Evolutionary conservation across 1,139 yeast genomes (phyloP), one percentile per base, ranked within the genome.

Genomic region (Geotrichum reessii): DNA sequence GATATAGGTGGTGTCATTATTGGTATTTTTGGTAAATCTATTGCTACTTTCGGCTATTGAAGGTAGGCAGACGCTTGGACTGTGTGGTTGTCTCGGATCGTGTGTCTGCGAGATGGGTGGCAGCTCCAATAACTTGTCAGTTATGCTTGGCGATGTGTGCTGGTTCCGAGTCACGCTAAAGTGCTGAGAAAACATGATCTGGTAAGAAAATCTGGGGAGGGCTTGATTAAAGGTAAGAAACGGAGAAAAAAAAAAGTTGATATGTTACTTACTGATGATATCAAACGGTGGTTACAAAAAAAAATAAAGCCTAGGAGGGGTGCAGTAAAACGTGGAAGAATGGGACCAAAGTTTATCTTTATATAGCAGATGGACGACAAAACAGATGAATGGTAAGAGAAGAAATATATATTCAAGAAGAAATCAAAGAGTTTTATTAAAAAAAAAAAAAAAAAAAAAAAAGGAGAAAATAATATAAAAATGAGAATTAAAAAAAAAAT

Each of bases 171-270:
- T 21, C 14, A 40, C 6, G 8, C 22, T 48, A 19, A 48, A 48
- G 11, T 48, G 50, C n/a, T 48, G 50, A 14, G 50, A 48, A 25
- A 48, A 48, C 50, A 48, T 48, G 33, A 14, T 24, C 9, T 21
- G 25, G 25, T 8, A 17, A 19, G 8, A 17, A 17, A 19, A 17
- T 4, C n/a, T 17, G n/a, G 25, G 27, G 25, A 47, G 11, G 25
- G n/a, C n/a, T n/a, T n/a, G n/a, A n/a, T n/a, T n/a, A n/a, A n/a
- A n/a, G n/a, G n/a, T n/a, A n/a, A n/a, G n/a, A n/a, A n/a, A n/a
- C n/a, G n/a, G 12, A n/a, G 9, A 47, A 47, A 12, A 47, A 24
- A 7, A 21, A 27, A 9, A 19, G 49, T 19, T 22, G 22, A 17
- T n/a, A 11, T 31, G n/a, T 31, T 31, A 31, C 40, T 47, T 24